Base-by-base conservation (phyloP, 345 rosid species). In the Brassica incana region DNA sequence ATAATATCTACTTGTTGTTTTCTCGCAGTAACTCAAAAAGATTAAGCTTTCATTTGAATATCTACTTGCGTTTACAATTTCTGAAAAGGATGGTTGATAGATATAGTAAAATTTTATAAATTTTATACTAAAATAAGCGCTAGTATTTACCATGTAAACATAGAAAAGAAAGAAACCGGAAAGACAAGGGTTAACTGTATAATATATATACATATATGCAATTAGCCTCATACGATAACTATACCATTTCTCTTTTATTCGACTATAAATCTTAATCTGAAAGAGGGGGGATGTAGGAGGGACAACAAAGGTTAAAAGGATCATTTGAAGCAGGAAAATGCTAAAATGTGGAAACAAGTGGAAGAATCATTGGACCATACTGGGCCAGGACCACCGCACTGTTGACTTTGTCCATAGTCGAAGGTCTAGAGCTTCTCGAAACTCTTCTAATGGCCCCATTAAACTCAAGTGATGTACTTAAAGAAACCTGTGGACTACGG, bases 331-430 rank as follows among this genome's bases (percentile, higher is more conserved):
- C 8, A 35, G 65, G 59, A 58, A 54, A 67, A 30, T n/a, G 72
- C 56, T 36, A 29, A 54, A 27, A 58, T 38, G 2, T n/a, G 56
- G 56, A 52, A 52, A 52, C 58, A 12, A 48, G 69, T 18, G 73
- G 69, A 61, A 61, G 63, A 69, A 61, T 20, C 48, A 69, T 32
- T 69, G 52, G 69, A 76, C 50, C 68, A 68, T 29, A 69, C 6
- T 69, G 64, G 65, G 78, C 56, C 69, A 77, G 64, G 65, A 72
- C 56, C 64, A 77, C 11, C 38, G 8, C 10, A 56, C 69, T 69
- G 62, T 77, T 77, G 63, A 20, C 69, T 45, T 76, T 43, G 5
- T 16, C 33, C 62, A 76, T 25, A 43, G 74, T 60, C 80, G 61
- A 67, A 36, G 43, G 59, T 67, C 67, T 56, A 36, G 11, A 33